These are phyloP conservation scores for Xylaria venustula DNA, from an alignment of 495 filamentous ascomycete species.

Conservation along the genomic window DNA sequence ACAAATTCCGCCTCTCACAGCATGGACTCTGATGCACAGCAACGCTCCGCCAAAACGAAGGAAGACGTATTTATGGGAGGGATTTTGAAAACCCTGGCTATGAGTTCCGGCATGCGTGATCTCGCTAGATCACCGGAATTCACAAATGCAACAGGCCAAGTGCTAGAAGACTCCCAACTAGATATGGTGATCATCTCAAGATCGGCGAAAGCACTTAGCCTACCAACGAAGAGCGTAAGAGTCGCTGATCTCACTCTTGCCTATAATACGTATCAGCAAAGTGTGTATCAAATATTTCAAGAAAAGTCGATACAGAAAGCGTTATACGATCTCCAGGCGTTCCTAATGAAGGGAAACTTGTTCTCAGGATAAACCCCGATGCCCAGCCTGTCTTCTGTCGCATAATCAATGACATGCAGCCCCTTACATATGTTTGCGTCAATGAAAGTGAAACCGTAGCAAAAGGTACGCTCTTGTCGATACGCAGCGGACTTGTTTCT, in stretches of 20 bases:
- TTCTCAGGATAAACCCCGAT: neutral
- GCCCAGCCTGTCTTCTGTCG: neutral
- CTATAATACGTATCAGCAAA: neutral
- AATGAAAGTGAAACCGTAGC: no score
- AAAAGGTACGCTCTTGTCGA: no score
- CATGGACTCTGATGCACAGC: neutral
- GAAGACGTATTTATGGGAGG: no score
- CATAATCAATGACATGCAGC: no score
- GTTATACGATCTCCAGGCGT: conserved; percentile 14
- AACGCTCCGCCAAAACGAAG: neutral
- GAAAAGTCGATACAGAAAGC: conserved; percentile 8
- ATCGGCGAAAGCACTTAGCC: conserved; percentile 4
- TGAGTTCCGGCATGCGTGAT: neutral
- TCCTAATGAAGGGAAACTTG: neutral
- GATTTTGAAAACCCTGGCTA: conserved; percentile 11
- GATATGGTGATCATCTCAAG: conserved; percentile 20
- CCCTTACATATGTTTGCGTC: no score
- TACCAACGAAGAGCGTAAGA: neutral
- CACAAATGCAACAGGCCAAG: neutral
- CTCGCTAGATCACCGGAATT: conserved; percentile 7
- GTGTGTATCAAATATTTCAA: conserved; percentile 11
- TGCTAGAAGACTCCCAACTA: conserved; percentile 15
- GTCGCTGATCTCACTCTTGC: neutral
- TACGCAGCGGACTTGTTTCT: no score
- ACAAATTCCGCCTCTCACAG: neutral